Evolutionary conservation across 495 filamentous ascomycete genomes (phyloP).

Genomic region (Gamarada debralockiae): DNA sequence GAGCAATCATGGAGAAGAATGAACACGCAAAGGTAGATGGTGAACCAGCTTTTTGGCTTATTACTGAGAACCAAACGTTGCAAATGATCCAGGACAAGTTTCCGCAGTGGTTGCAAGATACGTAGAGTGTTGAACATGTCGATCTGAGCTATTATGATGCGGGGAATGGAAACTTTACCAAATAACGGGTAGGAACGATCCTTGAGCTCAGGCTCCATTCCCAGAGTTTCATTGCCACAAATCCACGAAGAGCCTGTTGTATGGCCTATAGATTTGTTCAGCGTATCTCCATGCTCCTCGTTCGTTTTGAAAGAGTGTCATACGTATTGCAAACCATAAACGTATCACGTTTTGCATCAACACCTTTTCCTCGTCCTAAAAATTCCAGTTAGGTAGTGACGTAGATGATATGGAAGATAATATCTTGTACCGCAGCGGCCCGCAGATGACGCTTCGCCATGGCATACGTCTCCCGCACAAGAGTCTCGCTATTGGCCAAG

Average conservation of each 20-base stretch:
- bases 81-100: conserved; percentile 48
- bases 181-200: conserved; percentile 43
- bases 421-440: background rate
- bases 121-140: conserved; percentile 30
- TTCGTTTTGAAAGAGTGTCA: conserved; percentile 53
- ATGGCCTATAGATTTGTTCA: no score
- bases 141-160: conserved; percentile 56
- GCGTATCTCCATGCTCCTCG: no score
- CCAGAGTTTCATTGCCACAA: conserved; percentile 47
- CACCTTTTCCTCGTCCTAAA: background rate
- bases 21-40: conserved; percentile 53
- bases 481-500: background rate
- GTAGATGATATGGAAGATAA: background rate
- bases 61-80: conserved; percentile 53
- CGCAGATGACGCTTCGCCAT: background rate
- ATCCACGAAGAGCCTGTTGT: no score
- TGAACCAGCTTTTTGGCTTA: conserved; percentile 48
- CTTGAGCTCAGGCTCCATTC: conserved; percentile 45
- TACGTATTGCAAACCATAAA: conserved; percentile 52
- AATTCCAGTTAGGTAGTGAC: background rate
- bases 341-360: conserved; percentile 46
- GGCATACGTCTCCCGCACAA: background rate
- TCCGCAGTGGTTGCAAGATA: conserved; percentile 48
- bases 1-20: conserved; percentile 55
- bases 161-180: conserved; percentile 50